Conservation (phyloP, 306 rosid genomes). For the Begonia fuchsioides region DNA sequence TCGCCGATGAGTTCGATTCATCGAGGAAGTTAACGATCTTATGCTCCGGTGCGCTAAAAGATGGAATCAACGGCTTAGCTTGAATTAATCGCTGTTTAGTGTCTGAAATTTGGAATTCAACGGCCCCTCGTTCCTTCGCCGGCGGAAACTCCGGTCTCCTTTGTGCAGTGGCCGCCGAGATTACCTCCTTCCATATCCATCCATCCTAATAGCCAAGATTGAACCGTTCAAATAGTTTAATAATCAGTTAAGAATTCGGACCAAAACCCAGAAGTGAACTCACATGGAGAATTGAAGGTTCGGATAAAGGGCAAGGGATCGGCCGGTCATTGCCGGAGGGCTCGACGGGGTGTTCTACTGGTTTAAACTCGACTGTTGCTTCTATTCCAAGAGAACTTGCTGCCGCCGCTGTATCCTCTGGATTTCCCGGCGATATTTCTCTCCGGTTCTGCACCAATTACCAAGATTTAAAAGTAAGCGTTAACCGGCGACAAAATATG, state of each 20-base stretch:
- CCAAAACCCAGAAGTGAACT: slow-evolving; percentile 11
- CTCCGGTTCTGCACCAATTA: slow-evolving; percentile 54
- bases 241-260: not conserved
- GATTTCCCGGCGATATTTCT: slow-evolving; percentile 41
- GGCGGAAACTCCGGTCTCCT: slow-evolving; percentile 65
- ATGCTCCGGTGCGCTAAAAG: slow-evolving; percentile 89
- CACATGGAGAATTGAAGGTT: slow-evolving; percentile 90
- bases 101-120: slow-evolving; percentile 26
- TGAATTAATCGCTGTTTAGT: slow-evolving; percentile 35
- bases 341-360: slow-evolving; percentile 83
- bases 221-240: not conserved
- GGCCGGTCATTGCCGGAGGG: slow-evolving; percentile 78
- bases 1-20: slow-evolving; percentile 23
- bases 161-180: slow-evolving; percentile 41
- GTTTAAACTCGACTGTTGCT: slow-evolving; percentile 83
- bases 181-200: slow-evolving; percentile 90
- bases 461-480: too few species aligned
- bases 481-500: too few species aligned
- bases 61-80: slow-evolving; percentile 49
- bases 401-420: slow-evolving; percentile 28
- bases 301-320: slow-evolving; percentile 77
- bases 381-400: slow-evolving; percentile 79
- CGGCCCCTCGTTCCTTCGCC: slow-evolving; percentile 50
- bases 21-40: slow-evolving; percentile 70
- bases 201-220: slow-evolving; percentile 47